Evolutionary conservation across 495 filamentous ascomycete genomes (phyloP).

Genomic region (Durotheca rogersii): DNA sequence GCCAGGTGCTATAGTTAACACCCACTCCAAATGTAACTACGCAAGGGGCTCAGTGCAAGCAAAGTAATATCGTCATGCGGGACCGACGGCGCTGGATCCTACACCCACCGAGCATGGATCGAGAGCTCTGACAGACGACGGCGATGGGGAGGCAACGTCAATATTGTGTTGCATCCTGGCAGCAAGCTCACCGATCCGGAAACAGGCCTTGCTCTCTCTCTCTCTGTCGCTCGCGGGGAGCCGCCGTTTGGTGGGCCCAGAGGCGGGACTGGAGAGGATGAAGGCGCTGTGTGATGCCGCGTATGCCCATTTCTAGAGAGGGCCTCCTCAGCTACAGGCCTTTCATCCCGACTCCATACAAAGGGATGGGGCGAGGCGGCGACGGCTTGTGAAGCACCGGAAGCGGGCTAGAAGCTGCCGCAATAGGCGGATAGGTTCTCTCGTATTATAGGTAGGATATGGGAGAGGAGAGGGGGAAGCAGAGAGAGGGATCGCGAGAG

Average conservation of each 20-base stretch:
- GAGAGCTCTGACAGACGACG: too few species aligned
- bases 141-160: neutral
- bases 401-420: conserved; percentile 3
- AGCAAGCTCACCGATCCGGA: conserved; percentile 7
- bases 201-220: conserved; percentile 6
- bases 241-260: too few species aligned
- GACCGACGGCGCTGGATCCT: conserved; percentile 4
- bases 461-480: too few species aligned
- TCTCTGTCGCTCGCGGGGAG: too few species aligned
- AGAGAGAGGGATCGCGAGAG: too few species aligned
- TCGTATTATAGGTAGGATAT: too few species aligned
- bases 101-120: conserved; percentile 3
- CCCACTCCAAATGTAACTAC: conserved; percentile 14
- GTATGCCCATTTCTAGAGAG: neutral
- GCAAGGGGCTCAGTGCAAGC: conserved; percentile 21
- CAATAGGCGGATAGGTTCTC: too few species aligned
- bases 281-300: too few species aligned
- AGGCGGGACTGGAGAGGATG: too few species aligned
- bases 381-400: neutral
- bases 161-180: conserved; percentile 17
- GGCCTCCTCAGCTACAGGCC: neutral
- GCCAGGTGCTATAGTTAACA: conserved; percentile 17
- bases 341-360: neutral
- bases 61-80: conserved; percentile 30
- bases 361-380: neutral